Evolutionary conservation across 345 rosid species (phyloP).

Genomic region (Aethionema arabicum): DNA sequence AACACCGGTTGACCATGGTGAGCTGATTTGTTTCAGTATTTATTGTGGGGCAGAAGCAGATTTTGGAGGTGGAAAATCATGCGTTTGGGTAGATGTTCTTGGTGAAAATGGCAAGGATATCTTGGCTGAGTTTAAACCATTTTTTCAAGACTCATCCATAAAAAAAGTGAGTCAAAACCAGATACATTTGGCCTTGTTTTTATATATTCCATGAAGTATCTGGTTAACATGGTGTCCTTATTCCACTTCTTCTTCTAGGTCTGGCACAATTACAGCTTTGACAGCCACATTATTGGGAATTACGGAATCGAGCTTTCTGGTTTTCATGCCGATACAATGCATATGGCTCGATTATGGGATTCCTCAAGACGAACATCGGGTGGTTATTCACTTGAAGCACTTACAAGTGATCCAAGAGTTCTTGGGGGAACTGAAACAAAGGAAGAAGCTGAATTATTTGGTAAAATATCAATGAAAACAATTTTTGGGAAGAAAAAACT

Average conservation of each 20-base stretch:
- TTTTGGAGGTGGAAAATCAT: slow-evolving; percentile 87
- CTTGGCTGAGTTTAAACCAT: slow-evolving; percentile 64
- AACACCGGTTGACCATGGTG: slow-evolving; percentile 92
- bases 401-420: slow-evolving; percentile 65
- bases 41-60: slow-evolving; percentile 80
- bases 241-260: slow-evolving; percentile 50
- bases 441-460: slow-evolving; percentile 58
- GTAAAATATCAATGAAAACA: slow-evolving; percentile 86
- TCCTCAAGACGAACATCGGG: slow-evolving; percentile 76
- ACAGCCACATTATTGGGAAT: slow-evolving; percentile 77
- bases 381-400: slow-evolving; percentile 97
- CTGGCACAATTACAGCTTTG: slow-evolving; percentile 99
- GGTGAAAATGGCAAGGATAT: slow-evolving; percentile 71
- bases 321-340: slow-evolving; percentile 97
- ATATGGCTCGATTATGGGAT: slow-evolving; percentile 97
- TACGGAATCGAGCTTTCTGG: slow-evolving; percentile 78
- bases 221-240: slow-evolving; percentile 7
- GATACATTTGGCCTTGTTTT: background rate
- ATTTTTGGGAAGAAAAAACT: slow-evolving; percentile 79
- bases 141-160: slow-evolving; percentile 67
- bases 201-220: background rate
- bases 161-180: slow-evolving; percentile 54
- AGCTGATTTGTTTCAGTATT: slow-evolving; percentile 83
- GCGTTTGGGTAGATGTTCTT: slow-evolving; percentile 94
- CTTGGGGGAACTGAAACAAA: slow-evolving; percentile 46